Base-by-base conservation (phyloP, 1,284 basidiomycete genomes). In the Puccinia coronata region DNA sequence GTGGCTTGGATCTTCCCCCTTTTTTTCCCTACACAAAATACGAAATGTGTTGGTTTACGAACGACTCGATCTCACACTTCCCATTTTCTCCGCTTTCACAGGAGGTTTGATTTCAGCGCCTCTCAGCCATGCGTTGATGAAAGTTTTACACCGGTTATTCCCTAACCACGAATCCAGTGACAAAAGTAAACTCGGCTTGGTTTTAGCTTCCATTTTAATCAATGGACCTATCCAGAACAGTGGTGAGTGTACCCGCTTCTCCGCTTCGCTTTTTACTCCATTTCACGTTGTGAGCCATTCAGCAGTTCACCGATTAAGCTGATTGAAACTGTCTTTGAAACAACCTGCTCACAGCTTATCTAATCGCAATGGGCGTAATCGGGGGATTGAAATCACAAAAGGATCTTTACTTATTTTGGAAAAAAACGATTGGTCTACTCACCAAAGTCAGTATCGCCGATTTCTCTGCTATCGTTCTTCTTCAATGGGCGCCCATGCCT, bases 331-430 rank as follows among this genome's bases (percentile, higher is more conserved):
- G 36, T 14, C 23, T 20, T 16, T 18, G 36, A 34, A 61, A 49
- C 61, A 75, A 63, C 28, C 39, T 79, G 16, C 28, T 28, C 23
- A 67, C 82, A 88, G 88, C 89, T 36, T 90, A 91, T 86, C 88
- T 95, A 71, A 88, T 91, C 0, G 93, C 90, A 67, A 92, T 94
- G 91, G 92, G 93, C 6, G 87, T 95, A 72, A 94, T 96, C 83
- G 92, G 92, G 83, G 94, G 94, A 59, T 92, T 92, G 18, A 90
- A 89, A 83, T 90, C 91, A 1, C 83, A 89, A 11, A 89, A 91
- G 53, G 91, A 92, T 51, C 88, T 95, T 77, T 84, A 53, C 51
- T 51, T 51, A n/a, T 59, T 63, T 67, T 77, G 75, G 75, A 77
- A 77, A 53, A 61, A 65, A 51, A 65, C 41, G n/a, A 63, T 77